A percentile compares a stretch with the other conserved stretches of the same genome.
phyloP scores from a whole-genome alignment of 768 basidiomycete species.

The Boletus rex-veris region DNA sequence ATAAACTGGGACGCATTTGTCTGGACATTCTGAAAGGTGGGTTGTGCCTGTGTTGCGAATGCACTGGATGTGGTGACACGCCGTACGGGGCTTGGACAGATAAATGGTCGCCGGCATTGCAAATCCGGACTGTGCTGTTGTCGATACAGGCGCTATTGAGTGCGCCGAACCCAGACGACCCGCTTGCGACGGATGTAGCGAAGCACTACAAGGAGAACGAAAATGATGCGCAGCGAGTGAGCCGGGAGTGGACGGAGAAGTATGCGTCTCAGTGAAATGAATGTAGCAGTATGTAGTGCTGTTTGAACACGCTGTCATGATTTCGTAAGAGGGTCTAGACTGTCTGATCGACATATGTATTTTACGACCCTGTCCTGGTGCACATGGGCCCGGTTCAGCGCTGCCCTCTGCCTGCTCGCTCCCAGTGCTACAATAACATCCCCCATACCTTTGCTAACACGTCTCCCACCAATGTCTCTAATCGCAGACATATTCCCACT shows the following conservation, averaged over 20 bases:
- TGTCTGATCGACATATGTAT: constrained; percentile 12
- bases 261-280: constrained; percentile 52
- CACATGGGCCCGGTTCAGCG: neutral
- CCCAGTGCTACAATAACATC: neutral
- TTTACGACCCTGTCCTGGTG: constrained; percentile 12
- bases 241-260: constrained; percentile 92
- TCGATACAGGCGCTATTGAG: constrained; percentile 96
- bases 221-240: constrained; percentile 87
- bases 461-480: constrained; percentile 22
- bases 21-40: constrained; percentile 95
- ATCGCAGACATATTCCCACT: constrained; percentile 36
- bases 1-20: constrained; percentile 98
- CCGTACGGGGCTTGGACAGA: constrained; percentile 43
- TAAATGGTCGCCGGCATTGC: constrained; percentile 98
- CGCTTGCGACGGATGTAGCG: constrained; percentile 90
- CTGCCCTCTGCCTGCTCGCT: constrained; percentile 9
- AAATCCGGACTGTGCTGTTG: constrained; percentile 95
- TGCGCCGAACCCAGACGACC: constrained; percentile 96
- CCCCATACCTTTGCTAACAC: too few relatives aligned
- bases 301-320: constrained; percentile 2
- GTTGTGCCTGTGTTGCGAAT: constrained; percentile 16
- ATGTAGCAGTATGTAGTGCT: neutral
- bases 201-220: constrained; percentile 99
- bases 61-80: neutral
- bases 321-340: constrained; percentile 21